A percentile compares a stretch with the other conserved stretches of the same genome.
Conservation (phyloP, 2,329 filamentous ascomycete species). For the Claviceps arundinis region DNA sequence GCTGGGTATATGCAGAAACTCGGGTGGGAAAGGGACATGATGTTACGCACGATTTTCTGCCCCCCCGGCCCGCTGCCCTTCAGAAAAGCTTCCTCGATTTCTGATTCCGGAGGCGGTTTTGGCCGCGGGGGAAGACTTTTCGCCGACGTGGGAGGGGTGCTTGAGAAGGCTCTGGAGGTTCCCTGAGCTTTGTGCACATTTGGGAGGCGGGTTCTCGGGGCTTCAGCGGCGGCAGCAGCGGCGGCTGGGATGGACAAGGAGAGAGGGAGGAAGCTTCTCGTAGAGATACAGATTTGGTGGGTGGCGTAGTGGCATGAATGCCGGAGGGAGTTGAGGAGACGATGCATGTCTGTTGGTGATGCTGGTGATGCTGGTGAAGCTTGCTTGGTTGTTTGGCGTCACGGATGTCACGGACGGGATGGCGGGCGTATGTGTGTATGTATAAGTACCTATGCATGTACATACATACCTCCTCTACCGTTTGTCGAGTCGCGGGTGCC, state of each 20-base stretch:
- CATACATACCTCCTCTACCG: no score
- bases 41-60: slow-evolving; percentile 67
- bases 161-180: slow-evolving; percentile 16
- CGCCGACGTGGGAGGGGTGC: slow-evolving; percentile 11
- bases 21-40: background rate
- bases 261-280: background rate
- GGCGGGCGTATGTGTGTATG: background rate
- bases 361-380: background rate
- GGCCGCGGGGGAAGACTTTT: slow-evolving; percentile 62
- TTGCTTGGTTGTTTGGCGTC: background rate
- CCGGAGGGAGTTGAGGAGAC: background rate
- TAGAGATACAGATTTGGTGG: background rate
- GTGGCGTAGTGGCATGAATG: background rate
- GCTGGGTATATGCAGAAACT: no score
- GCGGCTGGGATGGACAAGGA: no score
- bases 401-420: background rate
- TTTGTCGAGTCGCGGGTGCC: no score
- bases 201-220: background rate
- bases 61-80: slow-evolving; percentile 88
- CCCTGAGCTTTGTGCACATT: background rate
- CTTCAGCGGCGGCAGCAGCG: no score
- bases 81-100: slow-evolving; percentile 75
- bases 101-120: slow-evolving; percentile 56
- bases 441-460: no score
- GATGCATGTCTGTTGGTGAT: background rate